Evolutionary conservation across 441 rosid species (phyloP).

Genomic region (Hypseocharis bilobata): DNA sequence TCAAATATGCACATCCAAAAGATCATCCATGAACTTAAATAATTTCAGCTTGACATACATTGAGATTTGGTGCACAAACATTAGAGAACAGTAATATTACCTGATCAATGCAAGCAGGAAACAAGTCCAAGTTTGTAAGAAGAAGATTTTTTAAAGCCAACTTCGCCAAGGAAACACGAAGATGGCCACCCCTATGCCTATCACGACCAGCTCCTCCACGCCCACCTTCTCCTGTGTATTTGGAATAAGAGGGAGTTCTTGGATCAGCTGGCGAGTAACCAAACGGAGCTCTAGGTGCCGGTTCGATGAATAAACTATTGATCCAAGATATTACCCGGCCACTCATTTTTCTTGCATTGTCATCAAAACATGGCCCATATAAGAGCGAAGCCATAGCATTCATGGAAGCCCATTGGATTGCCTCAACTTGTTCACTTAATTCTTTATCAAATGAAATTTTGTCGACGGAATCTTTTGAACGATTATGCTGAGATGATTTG

Average conservation of each 20-base stretch:
- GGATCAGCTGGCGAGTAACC: slow-evolving; percentile 97
- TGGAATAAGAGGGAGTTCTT: slow-evolving; percentile 85
- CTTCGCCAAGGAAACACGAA: slow-evolving; percentile 86
- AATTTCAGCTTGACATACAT: not conserved
- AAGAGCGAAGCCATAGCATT: slow-evolving; percentile 95
- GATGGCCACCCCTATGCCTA: slow-evolving; percentile 81
- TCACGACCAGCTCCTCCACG: slow-evolving; percentile 85
- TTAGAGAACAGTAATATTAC: slow-evolving; percentile 33
- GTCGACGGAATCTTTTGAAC: slow-evolving; percentile 95
- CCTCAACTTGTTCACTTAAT: slow-evolving; percentile 84
- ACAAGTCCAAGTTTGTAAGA: slow-evolving; percentile 89
- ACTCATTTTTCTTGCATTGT: slow-evolving; percentile 95
- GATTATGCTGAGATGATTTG: slow-evolving; percentile 82
- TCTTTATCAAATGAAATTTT: slow-evolving; percentile 94
- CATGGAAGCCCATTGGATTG: slow-evolving; percentile 96
- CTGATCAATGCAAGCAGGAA: slow-evolving; percentile 99
- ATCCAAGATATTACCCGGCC: slow-evolving; percentile 97
- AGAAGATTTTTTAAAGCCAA: slow-evolving; percentile 95
- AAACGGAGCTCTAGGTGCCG: slow-evolving; percentile 89
- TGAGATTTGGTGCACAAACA: slow-evolving; percentile 2
- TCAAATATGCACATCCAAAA: not conserved
- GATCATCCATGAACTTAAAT: not conserved
- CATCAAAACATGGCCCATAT: slow-evolving; percentile 96
- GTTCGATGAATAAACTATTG: slow-evolving; percentile 90
- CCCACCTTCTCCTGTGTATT: slow-evolving; percentile 75